Conservation (phyloP, 495 filamentous ascomycete genomes). For the Sordaria brevicollis region DNA sequence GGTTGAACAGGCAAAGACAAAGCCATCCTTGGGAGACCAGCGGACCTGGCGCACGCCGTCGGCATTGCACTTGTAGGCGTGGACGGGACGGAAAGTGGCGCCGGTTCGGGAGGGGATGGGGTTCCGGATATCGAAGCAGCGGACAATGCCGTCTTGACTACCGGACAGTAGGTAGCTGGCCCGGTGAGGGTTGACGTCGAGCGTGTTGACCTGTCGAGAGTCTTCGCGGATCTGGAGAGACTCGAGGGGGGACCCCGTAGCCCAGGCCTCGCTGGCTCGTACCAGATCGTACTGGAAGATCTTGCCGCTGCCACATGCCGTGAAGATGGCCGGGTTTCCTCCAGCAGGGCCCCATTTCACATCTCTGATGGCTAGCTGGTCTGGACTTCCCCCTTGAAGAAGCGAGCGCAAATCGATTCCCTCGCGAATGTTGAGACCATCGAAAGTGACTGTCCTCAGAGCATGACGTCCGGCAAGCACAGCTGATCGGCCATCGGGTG, state of each 20-base stretch:
- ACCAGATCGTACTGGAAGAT: slow-evolving; percentile 81
- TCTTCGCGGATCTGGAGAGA: slow-evolving; percentile 66
- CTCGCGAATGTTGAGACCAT: slow-evolving; percentile 59
- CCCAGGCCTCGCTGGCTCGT: slow-evolving; percentile 27
- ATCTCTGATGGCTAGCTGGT: slow-evolving; percentile 72
- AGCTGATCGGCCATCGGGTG: slow-evolving; percentile 62
- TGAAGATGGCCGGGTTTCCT: slow-evolving; percentile 53
- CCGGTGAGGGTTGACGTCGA: slow-evolving; percentile 80
- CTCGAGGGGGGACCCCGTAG: slow-evolving; percentile 49
- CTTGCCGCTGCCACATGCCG: slow-evolving; percentile 76
- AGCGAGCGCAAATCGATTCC: slow-evolving; percentile 70
- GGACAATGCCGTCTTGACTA: slow-evolving; percentile 84
- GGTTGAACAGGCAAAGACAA: slow-evolving; percentile 81
- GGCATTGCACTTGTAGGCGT: slow-evolving; percentile 41
- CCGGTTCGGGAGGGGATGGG: slow-evolving; percentile 29
- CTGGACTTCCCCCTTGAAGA: slow-evolving; percentile 61
- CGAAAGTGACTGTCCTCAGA: slow-evolving; percentile 70
- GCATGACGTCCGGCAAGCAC: slow-evolving; percentile 75
- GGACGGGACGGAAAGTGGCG: slow-evolving; percentile 30
- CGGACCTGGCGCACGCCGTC: slow-evolving; percentile 79
- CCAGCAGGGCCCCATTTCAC: slow-evolving; percentile 65
- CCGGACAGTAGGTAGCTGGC: slow-evolving; percentile 73
- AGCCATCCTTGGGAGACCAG: slow-evolving; percentile 78
- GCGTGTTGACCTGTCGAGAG: slow-evolving; percentile 78
- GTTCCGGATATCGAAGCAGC: slow-evolving; percentile 43